A percentile compares a stretch with the other conserved stretches of the same genome.
These are phyloP conservation scores for Conringia planisiliqua DNA, from an alignment of 345 rosid genomes.

Conservation along the genomic window DNA sequence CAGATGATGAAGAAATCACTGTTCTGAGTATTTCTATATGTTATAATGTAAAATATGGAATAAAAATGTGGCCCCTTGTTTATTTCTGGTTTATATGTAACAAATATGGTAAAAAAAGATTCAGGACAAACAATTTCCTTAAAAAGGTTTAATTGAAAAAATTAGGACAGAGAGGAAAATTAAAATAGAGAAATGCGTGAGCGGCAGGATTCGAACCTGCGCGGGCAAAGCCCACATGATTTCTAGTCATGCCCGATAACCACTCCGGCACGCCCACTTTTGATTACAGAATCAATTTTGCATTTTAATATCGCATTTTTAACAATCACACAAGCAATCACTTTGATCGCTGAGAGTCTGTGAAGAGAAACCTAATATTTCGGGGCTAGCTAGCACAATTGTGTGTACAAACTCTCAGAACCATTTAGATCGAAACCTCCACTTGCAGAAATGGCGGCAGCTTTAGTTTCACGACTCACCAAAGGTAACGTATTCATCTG, in stretches of 20 bases:
- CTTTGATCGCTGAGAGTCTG: not conserved
- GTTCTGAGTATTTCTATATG: not conserved
- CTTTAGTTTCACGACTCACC: constrained; percentile 27
- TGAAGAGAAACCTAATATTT: constrained; percentile 1
- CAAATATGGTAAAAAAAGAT: not conserved
- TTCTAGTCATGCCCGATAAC: constrained; percentile 89
- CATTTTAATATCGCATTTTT: not conserved
- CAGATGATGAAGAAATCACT: not conserved
- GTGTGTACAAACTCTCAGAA: not conserved
- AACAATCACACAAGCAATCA: not conserved
- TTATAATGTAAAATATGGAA: not conserved
- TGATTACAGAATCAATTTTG: not conserved
- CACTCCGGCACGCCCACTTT: constrained; percentile 34
- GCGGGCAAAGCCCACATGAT: constrained; percentile 91
- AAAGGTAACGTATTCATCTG: constrained; percentile 6
- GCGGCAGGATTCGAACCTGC: constrained; percentile 81
- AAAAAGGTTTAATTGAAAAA: not conserved
- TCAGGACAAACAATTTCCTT: not conserved
- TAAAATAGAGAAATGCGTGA: not conserved
- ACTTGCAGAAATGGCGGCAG: constrained; percentile 28
- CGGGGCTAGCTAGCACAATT: not conserved
- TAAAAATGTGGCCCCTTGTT: not conserved
- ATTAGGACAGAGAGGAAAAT: not conserved
- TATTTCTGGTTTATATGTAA: not conserved
- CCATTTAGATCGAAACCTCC: not conserved